These are phyloP conservation scores for Boletus fagicola DNA, from an alignment of 768 basidiomycete genomes.

Conservation along the genomic window DNA sequence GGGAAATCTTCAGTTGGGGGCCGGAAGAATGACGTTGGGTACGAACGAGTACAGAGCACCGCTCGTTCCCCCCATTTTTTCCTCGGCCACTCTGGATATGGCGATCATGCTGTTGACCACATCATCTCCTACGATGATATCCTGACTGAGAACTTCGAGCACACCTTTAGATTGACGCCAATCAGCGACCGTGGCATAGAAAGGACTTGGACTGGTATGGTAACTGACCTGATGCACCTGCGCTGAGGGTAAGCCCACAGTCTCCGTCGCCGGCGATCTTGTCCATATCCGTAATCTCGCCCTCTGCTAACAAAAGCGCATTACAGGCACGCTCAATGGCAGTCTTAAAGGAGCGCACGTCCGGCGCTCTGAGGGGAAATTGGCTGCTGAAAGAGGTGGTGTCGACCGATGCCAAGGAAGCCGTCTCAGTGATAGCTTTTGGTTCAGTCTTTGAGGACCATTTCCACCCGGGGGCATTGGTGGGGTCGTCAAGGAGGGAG, in stretches of 20 bases:
- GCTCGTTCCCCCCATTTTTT: conserved; percentile 88
- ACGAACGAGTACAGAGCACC: conserved; percentile 89
- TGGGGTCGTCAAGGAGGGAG: conserved; percentile 64
- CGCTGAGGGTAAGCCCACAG: conserved; percentile 65
- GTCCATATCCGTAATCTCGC: conserved; percentile 90
- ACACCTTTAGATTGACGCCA: conserved; percentile 44
- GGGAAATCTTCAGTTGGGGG: too few relatives aligned
- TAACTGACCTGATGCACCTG: conserved; percentile 68
- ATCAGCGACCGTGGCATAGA: background rate
- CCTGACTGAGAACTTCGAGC: conserved; percentile 53
- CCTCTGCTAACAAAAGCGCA: conserved; percentile 72
- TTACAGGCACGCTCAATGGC: conserved; percentile 60
- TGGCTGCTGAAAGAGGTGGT: conserved; percentile 2
- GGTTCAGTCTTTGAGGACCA: conserved; percentile 59
- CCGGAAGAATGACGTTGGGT: background rate
- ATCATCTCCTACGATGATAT: conserved; percentile 59
- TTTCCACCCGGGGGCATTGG: conserved; percentile 81
- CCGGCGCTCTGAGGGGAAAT: conserved; percentile 35
- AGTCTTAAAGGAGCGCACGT: conserved; percentile 50
- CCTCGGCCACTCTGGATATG: conserved; percentile 74
- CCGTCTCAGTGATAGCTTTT: conserved; percentile 17
- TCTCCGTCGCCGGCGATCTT: conserved; percentile 91
- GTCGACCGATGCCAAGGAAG: conserved; percentile 13
- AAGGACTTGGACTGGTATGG: background rate
- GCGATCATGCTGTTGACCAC: conserved; percentile 62